Evolutionary conservation across 768 basidiomycete genomes (phyloP).

Genomic region (Sporobolomyces pararoseus): DNA sequence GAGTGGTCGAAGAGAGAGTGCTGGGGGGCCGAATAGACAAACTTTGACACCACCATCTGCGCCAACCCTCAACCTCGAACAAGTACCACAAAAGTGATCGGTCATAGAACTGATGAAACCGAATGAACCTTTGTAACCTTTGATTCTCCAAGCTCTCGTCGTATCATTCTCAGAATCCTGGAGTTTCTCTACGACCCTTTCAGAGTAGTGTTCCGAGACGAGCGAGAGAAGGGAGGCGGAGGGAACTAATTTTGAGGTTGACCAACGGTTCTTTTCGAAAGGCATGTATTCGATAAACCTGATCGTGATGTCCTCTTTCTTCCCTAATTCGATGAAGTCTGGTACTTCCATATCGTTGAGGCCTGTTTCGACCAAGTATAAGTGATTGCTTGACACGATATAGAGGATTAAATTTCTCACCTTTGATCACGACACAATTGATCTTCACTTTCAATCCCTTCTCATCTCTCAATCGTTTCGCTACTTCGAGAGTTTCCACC

Average conservation of each 20-base stretch:
- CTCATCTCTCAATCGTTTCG: conserved; percentile 45
- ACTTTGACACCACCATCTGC: conserved; percentile 90
- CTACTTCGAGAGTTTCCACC: conserved; percentile 62
- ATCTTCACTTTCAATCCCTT: conserved; percentile 60
- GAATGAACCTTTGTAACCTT: conserved; percentile 64
- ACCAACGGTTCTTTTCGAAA: conserved; percentile 88
- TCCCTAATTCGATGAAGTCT: conserved; percentile 74
- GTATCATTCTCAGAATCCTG: conserved; percentile 72
- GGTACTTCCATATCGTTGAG: conserved; percentile 76
- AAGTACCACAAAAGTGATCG: conserved; percentile 82
- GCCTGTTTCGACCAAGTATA: not conserved
- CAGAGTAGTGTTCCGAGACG: conserved; percentile 49
- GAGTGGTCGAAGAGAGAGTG: conserved; percentile 73
- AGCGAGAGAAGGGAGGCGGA: conserved; percentile 62
- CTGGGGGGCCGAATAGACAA: conserved; percentile 78
- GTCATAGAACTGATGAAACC: conserved; percentile 93
- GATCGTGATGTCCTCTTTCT: conserved; percentile 61
- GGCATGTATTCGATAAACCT: conserved; percentile 95
- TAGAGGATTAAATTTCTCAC: conserved; percentile 36
- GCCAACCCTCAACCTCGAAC: conserved; percentile 78
- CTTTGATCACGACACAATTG: conserved; percentile 77
- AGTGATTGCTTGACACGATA: not conserved
- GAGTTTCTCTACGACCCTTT: conserved; percentile 58
- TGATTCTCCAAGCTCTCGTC: conserved; percentile 72
- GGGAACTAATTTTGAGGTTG: conserved; percentile 74